These are phyloP conservation scores for Metschnikowia lunata DNA, from an alignment of 805 yeast genomes.

Conservation along the genomic window DNA sequence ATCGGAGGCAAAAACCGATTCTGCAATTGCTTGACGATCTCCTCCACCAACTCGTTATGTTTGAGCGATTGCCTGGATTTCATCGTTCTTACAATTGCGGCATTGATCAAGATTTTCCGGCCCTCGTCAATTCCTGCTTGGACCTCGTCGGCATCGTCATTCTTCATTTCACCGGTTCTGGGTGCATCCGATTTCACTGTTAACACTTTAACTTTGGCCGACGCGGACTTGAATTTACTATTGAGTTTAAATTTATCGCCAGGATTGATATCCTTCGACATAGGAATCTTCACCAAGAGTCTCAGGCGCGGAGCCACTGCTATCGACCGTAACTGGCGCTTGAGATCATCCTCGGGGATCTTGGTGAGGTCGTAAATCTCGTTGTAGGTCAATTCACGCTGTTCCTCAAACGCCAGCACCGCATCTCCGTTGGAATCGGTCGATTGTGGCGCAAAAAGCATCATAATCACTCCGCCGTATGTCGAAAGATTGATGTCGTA, in stretches of 20 bases:
- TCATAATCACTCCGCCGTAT: conserved; percentile 71
- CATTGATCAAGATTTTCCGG: conserved; percentile 67
- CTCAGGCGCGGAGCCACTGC: conserved; percentile 80
- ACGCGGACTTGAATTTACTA: conserved; percentile 61
- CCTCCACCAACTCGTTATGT: conserved; percentile 66
- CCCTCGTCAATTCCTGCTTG: conserved; percentile 56
- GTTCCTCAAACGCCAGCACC: conserved; percentile 46
- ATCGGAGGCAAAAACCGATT: conserved; percentile 69
- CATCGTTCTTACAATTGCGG: conserved; percentile 86
- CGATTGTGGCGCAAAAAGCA: conserved; percentile 56
- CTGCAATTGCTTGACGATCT: conserved; percentile 54
- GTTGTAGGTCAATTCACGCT: conserved; percentile 49
- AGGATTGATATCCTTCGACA: conserved; percentile 63
- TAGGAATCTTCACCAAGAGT: conserved; percentile 68
- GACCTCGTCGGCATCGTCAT: conserved; percentile 50
- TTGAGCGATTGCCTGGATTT: conserved; percentile 59
- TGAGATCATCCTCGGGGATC: conserved; percentile 69
- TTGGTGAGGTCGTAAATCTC: conserved; percentile 63
- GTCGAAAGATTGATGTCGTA: conserved; percentile 81
- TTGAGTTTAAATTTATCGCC: conserved; percentile 66
- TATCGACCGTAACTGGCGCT: conserved; percentile 75
- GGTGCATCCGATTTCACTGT: conserved; percentile 44
- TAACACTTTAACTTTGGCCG: conserved; percentile 66
- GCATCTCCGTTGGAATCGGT: conserved; percentile 24
- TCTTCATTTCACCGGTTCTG: conserved; percentile 38